A percentile compares a stretch with the other conserved stretches of the same genome.
Evolutionary conservation across 805 yeast genomes (phyloP).

Genomic region (Cyberlindnera japonica): DNA sequence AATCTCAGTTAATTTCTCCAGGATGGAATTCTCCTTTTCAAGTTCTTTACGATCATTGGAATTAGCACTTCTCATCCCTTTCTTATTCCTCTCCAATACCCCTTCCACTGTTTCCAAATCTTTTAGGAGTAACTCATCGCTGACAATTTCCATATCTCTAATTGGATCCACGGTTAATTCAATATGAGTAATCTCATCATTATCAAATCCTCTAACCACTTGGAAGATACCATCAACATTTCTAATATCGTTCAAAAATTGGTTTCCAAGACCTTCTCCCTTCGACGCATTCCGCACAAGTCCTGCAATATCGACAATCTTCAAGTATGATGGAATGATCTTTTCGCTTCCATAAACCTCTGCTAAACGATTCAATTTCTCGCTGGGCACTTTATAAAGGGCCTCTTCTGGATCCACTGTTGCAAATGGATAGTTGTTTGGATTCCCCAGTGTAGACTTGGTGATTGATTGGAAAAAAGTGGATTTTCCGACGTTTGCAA

Average conservation of each 20-base stretch:
- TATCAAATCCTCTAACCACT: conserved; percentile 71
- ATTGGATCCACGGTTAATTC: conserved; percentile 71
- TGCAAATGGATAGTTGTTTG: conserved; percentile 81
- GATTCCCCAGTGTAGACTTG: conserved; percentile 62
- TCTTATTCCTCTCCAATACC: conserved; percentile 48
- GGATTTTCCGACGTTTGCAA: conserved; percentile 78
- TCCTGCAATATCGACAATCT: conserved; percentile 80
- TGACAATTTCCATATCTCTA: conserved; percentile 70
- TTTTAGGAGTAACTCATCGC: conserved; percentile 71
- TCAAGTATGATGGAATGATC: conserved; percentile 63
- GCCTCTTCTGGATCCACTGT: conserved; percentile 79
- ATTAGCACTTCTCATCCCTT: conserved; percentile 36
- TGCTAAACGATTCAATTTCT: conserved; percentile 52
- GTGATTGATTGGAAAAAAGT: conserved; percentile 82
- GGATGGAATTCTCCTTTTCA: conserved; percentile 35
- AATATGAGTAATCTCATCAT: conserved; percentile 73
- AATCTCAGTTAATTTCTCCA: conserved; percentile 41
- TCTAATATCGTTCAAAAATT: conserved; percentile 71
- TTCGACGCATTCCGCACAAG: conserved; percentile 77
- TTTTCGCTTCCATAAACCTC: conserved; percentile 57
- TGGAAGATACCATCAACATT: conserved; percentile 81
- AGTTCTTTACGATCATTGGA: conserved; percentile 47
- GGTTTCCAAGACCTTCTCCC: conserved; percentile 83
- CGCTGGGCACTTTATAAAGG: conserved; percentile 65
- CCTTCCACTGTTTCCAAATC: conserved; percentile 69